A percentile compares a stretch with the other conserved stretches of the same genome.
phyloP scores from a whole-genome alignment of 306 rosid genomes.

The Trifolium pratense region DNA sequence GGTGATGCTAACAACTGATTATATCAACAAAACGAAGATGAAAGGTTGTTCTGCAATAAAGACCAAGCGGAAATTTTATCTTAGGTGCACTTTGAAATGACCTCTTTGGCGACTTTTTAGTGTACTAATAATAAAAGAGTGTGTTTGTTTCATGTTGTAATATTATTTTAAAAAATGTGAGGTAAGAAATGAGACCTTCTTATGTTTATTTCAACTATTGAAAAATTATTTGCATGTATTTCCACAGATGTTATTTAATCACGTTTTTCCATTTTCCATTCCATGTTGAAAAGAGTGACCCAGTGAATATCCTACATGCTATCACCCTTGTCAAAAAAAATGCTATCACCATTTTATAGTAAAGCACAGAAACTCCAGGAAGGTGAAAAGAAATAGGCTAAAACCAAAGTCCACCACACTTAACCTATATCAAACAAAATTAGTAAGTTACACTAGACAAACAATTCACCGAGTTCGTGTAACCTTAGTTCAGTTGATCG shows the following conservation, averaged over 20 bases:
- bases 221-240: not conserved
- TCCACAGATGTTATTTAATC: not conserved
- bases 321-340: too few species aligned
- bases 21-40: not conserved
- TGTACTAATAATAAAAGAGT: not conserved
- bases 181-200: not conserved
- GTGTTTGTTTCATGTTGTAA: not conserved
- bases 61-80: conserved; percentile 9
- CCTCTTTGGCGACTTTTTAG: not conserved
- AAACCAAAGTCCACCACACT: not conserved
- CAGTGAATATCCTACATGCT: too few species aligned
- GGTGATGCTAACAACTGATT: not conserved
- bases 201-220: not conserved
- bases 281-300: not conserved
- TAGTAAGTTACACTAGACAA: not conserved
- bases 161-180: not conserved
- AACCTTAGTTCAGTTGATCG: too few species aligned
- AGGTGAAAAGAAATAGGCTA: too few species aligned
- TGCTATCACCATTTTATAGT: too few species aligned
- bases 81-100: not conserved
- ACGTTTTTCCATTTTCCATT: not conserved
- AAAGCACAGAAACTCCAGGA: not conserved
- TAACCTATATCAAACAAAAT: not conserved
- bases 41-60: not conserved
- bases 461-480: too few species aligned